These are phyloP conservation scores for Ophiostoma sp. DNA, from an alignment of 2,329 filamentous ascomycete genomes.

Conservation along the genomic window DNA sequence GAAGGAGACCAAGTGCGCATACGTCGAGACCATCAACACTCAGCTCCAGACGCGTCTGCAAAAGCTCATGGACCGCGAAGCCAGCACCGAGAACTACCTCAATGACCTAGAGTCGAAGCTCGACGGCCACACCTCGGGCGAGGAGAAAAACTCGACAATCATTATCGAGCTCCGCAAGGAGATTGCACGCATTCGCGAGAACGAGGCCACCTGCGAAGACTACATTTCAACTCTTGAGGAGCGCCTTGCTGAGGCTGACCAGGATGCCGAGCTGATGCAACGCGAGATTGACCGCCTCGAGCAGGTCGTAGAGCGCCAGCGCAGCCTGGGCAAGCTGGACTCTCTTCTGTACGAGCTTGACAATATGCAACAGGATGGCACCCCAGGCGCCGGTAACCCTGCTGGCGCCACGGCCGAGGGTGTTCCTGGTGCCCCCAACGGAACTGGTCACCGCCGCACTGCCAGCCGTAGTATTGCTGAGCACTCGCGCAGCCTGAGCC, in stretches of 20 bases:
- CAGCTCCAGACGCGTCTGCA: slow-evolving; percentile 87
- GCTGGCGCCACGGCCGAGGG: background rate
- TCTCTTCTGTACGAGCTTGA: slow-evolving; percentile 88
- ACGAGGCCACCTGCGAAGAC: slow-evolving; percentile 84
- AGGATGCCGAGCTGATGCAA: slow-evolving; percentile 94
- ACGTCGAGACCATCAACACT: slow-evolving; percentile 83
- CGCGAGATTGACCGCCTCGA: slow-evolving; percentile 91
- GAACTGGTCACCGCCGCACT: slow-evolving; percentile 41
- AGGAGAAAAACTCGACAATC: slow-evolving; percentile 84
- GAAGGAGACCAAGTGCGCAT: slow-evolving; percentile 88
- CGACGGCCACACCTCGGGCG: slow-evolving; percentile 82
- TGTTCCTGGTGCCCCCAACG: slow-evolving; percentile 32
- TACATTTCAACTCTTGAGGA: slow-evolving; percentile 97
- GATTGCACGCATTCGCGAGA: slow-evolving; percentile 79
- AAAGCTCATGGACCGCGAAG: slow-evolving; percentile 86
- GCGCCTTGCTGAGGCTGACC: slow-evolving; percentile 88
- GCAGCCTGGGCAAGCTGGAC: slow-evolving; percentile 90
- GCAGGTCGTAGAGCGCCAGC: slow-evolving; percentile 89
- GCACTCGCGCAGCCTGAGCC: slow-evolving; percentile 51
- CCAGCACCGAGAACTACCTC: slow-evolving; percentile 85
- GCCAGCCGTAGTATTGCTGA: slow-evolving; percentile 41
- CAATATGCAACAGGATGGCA: slow-evolving; percentile 53
- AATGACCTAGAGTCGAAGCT: slow-evolving; percentile 87
- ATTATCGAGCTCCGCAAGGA: slow-evolving; percentile 87
- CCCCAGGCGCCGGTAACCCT: background rate